Evolutionary conservation across 225 moss, liverwort and hornwort species (phyloP).

Genomic region (Sphagnum tenellum): DNA sequence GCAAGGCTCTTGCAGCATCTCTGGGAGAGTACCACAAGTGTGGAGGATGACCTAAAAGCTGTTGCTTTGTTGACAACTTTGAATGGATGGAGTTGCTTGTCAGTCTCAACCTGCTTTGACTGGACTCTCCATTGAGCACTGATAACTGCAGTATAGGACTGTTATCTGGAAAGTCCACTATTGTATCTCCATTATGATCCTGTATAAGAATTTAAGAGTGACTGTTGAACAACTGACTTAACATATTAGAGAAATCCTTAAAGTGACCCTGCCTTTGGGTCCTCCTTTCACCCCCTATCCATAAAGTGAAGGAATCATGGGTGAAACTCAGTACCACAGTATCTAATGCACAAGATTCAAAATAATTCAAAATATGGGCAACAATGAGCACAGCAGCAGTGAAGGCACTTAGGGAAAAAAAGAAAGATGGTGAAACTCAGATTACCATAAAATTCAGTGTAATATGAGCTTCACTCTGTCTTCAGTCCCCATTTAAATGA

Average conservation of each 20-base stretch:
- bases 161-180: conserved; percentile 77
- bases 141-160: conserved; percentile 20
- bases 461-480: too few species aligned
- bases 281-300: too few species aligned
- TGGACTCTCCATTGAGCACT: conserved; percentile 7
- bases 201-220: conserved; percentile 9
- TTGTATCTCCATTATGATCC: conserved; percentile 94
- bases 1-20: conserved; percentile 71
- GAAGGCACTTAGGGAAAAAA: too few species aligned
- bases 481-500: too few species aligned
- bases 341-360: neutral
- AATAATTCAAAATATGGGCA: neutral
- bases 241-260: too few species aligned
- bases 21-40: conserved; percentile 81
- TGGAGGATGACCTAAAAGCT: conserved; percentile 41
- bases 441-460: too few species aligned
- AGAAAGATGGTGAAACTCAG: too few species aligned
- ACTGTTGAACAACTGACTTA: too few species aligned
- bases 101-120: conserved; percentile 13
- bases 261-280: too few species aligned
- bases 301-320: neutral
- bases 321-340: neutral
- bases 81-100: conserved; percentile 6
- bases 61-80: conserved; percentile 8
- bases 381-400: neutral